These are phyloP conservation scores for Trichoderma lentiforme DNA, from an alignment of 2,329 filamentous ascomycete species.

Conservation along the genomic window DNA sequence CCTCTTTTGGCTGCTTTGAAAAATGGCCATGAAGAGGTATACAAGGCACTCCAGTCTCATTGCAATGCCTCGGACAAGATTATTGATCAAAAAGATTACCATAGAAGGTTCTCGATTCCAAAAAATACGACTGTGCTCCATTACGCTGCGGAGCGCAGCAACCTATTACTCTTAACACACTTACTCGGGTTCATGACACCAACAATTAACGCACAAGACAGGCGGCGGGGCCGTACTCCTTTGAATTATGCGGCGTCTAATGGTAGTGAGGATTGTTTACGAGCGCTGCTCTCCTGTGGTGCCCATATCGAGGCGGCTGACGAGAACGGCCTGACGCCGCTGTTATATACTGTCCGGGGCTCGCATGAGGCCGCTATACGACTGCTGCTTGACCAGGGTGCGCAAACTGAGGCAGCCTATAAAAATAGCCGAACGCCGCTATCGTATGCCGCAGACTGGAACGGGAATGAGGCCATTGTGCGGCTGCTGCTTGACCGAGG, in stretches of 20 bases:
- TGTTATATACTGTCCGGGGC: rapidly evolving
- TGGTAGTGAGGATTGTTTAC: background rate
- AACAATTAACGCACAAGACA: background rate
- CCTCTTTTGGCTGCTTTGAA: background rate
- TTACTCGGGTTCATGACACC: background rate
- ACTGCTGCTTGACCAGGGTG: background rate
- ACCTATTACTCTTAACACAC: background rate
- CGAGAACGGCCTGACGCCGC: background rate
- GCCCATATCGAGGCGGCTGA: background rate
- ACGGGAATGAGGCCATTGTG: too few species aligned
- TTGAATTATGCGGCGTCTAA: background rate
- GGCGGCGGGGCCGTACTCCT: background rate
- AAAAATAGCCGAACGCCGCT: too few species aligned
- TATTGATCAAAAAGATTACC: background rate
- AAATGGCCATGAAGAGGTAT: background rate
- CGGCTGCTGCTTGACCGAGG: too few species aligned
- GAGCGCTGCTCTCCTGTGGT: background rate
- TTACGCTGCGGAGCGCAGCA: background rate
- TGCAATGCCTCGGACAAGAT: background rate
- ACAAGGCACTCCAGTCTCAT: background rate
- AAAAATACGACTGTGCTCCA: background rate
- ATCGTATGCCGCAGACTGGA: too few species aligned
- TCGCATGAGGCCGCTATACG: background rate
- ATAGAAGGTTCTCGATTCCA: background rate
- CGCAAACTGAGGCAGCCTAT: too few species aligned